Evolutionary conservation across 148 eudicot species (phyloP), one percentile per base, ranked within the genome.

Genomic region (Nyssa sinensis): DNA sequence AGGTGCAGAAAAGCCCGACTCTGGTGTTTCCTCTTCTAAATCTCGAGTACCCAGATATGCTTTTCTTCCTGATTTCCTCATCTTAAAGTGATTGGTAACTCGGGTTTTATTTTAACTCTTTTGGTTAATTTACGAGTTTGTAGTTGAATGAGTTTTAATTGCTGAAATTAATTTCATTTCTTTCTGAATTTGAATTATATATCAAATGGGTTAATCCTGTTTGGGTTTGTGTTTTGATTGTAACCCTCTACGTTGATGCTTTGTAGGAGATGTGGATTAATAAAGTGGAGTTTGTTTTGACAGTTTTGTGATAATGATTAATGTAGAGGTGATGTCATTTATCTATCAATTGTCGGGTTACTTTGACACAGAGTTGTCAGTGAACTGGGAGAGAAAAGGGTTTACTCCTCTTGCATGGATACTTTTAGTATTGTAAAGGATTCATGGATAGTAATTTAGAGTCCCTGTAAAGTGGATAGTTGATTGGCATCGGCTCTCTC

Each of bases 11-110:
- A 83, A 75, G 65, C 74, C 80, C 39, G 59, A 74, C 41, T 60
- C 78, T 77, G 71, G 74, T 64, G 84, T 70, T 79, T 79, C 85
- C 71, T 57, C 81, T 25, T 59, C 81, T 82, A 69, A 80, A 71
- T 83, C 85, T 75, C 75, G 79, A 74, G 77, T 64, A 23, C 77
- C 86, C 66, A 87, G 93, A 90, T 87, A 47, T 61, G 61, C n/a
- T 41, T 71, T 14, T 25, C 44, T 74, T 69, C 69, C 34, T 28
- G 30, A 31, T 66, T 74, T 5, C 21, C 24, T 64, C 24, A 14
- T 34, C 33, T 72, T 47, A 11, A 53, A 31, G 23, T 32, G 34
- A 16, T 58, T 67, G 28, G 14, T 81, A 21, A 11, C n/a, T 44
- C 24, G 72, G 47, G 47, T n/a, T 51, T 67, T 27, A 47, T 73